Base-by-base conservation (phyloP, 2,329 filamentous ascomycete species). In the Sarocladium oryzae region DNA sequence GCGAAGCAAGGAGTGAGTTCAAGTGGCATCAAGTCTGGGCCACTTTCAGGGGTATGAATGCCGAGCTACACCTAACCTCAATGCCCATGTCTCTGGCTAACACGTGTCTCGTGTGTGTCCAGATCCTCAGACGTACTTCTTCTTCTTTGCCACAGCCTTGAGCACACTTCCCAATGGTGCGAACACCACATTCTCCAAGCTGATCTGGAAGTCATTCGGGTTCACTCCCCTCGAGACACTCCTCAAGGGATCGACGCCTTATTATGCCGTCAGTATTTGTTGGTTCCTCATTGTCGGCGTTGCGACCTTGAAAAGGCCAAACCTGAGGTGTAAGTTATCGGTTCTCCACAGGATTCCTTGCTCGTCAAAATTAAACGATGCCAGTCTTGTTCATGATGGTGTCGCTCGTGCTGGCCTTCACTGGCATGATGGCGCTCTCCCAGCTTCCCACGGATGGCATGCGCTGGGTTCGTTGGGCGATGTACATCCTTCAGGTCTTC, bases 81-180 rank as follows among this genome's bases (percentile, higher is more conserved):
- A 43, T 53, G 5, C 38, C 56, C 49, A 56, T 58, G 49, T 53
- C 56, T 38, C 30, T 56, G 16, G 54, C 55, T 15, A 53, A 56
- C 37, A 51, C 6, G 15, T 56, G 11, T 50, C 24, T 30, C 28
- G 28, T 13, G 28, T 13, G 28, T 30, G 4, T 15, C 6, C 7
- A 40, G 37, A 66, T 28, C 62, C 63, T 2, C 63, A 65, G 49
- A 64, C 59, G 0, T 64, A 66, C 43, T 66, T 67, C 54, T 64
- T 66, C 54, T 67, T 68, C 55, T 63, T 66, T 52, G 57, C 63
- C 5, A 63, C 62, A 4, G 63, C 66, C 41, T 54, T 67, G 21
- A 66, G 65, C 51, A 57, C 62, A 1, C 50, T 67, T 2, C 65
- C 65, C 2, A 64, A 66, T 32, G 63, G 65, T 13, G 65, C 60